Evolutionary conservation across 805 yeast genomes (phyloP), one percentile per base, ranked within the genome.

Genomic region (Hanseniaspora hatyaiensis): DNA sequence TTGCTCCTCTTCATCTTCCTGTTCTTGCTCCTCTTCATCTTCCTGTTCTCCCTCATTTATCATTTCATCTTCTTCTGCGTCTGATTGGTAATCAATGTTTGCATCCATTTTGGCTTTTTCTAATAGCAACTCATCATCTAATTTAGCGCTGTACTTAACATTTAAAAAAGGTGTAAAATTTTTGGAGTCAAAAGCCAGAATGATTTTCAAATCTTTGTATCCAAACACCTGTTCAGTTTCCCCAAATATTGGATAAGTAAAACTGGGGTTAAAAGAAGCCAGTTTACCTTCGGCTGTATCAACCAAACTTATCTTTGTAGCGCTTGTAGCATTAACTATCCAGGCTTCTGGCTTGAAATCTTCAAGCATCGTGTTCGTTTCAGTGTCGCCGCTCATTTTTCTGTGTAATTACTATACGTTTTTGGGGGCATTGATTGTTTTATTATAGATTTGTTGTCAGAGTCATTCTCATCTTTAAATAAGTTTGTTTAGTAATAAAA

Each of bases 221-320:
- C 98, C 98, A 58, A 79, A 85, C 1, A 92, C 78, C 47, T 79
- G 79, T 59, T 92, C 98, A 1, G 86, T 73, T 40, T 87, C 95
- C 5, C 97, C 97, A 68, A 77, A 92, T 9, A 92, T 81, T 2
- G 96, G 95, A 61, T 92, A 92, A 1, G 97, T 89, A 65, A 85
- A 87, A 12, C 66, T 58, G 0, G 97, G 96, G 32, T 71, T 65
- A 66, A 88, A 87, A 3, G 75, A 67, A 18, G 80, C 74, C 2
- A 78, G 73, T 0, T 78, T 78, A 2, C 70, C 64, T 2, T 73
- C 69, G 4, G 6, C 13, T 4, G 45, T 36, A 50, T 75, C 79
- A 4, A 82, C 82, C 37, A 79, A 58, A 3, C 75, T 76, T 6
- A 86, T 59, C 40, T 72, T 69, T 15, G 83, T 62, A 0, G 77